Conservation (phyloP, 148 eudicot genomes). For the Chenopodium suecicum region DNA sequence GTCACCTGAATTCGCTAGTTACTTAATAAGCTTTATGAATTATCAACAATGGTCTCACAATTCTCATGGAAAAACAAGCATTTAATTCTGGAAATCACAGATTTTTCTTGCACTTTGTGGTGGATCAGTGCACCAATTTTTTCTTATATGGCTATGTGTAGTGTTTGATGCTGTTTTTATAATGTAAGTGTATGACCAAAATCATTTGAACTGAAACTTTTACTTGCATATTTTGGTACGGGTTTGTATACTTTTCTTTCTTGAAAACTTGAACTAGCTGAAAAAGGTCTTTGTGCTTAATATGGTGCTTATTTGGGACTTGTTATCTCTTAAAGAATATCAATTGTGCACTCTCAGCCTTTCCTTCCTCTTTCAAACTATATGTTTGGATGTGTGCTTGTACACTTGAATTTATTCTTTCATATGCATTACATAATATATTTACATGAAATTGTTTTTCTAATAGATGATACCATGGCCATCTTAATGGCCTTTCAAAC, state of each 20-base stretch:
- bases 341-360: not conserved
- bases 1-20: not conserved
- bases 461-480: conserved; percentile 90
- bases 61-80: not conserved
- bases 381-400: not conserved
- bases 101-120: not conserved
- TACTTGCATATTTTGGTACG: not conserved
- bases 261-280: not conserved
- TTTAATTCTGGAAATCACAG: not conserved
- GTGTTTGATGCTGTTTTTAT: not conserved
- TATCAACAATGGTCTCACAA: not conserved
- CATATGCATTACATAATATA: not conserved
- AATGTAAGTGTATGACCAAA: not conserved
- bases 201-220: not conserved
- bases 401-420: not conserved
- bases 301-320: not conserved
- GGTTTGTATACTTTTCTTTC: not conserved
- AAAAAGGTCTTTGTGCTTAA: not conserved
- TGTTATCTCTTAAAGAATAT: not conserved
- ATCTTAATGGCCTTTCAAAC: conserved; percentile 91
- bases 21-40: not conserved
- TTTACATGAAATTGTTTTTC: not conserved
- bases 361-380: not conserved
- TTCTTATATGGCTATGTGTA: not conserved
- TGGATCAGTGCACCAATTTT: not conserved